Base-by-base conservation (phyloP, 257 asterid species). In the Primulina tabacum region DNA sequence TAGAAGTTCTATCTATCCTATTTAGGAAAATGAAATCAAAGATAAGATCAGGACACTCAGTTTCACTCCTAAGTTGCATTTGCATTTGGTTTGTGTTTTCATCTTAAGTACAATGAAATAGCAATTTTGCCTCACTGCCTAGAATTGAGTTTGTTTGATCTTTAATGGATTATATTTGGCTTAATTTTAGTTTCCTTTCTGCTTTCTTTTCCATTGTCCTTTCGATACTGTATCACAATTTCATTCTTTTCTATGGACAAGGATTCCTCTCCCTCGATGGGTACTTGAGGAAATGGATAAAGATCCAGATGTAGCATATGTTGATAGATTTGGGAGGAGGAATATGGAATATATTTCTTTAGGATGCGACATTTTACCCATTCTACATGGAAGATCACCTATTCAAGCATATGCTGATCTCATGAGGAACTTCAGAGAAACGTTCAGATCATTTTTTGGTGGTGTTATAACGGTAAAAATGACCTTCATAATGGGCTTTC, bases 191-290 rank as follows among this genome's bases (percentile, higher is more conserved):
- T 60, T 11, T 53, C 56, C 10, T 37, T 50, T 29, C 60, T 47
- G 18, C 37, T 69, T 69, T 67, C 61, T 55, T 65, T 65, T 62
- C 47, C 26, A 30, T 43, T 68, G 32, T 62, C 38, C 24, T 62
- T n/a, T 69, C n/a, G 4, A 56, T 63, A 43, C 52, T 64, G 60
- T 65, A 69, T 71, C 84, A 74, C 28, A 75, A 9, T 65, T 80
- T 74, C 57, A 72, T 63, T 55, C 59, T 70, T 63, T 81, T 73
- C 60, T 75, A 69, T 80, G 76, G 24, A 75, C 74, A 68, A 88
- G 97, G 97, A 82, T 90, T 73, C 82, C 97, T 68, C 95, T 90
- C 70, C 96, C 97, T 50, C 75, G 9, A 53, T 90, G 97, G 97
- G 97, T 90, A 76, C 85, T 81, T n/a, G 79, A 81, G 71, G 91